A percentile compares a stretch with the other conserved stretches of the same genome.
These are phyloP conservation scores for Psilocybe cubensis DNA, from an alignment of 768 basidiomycete species.

Conservation along the genomic window DNA sequence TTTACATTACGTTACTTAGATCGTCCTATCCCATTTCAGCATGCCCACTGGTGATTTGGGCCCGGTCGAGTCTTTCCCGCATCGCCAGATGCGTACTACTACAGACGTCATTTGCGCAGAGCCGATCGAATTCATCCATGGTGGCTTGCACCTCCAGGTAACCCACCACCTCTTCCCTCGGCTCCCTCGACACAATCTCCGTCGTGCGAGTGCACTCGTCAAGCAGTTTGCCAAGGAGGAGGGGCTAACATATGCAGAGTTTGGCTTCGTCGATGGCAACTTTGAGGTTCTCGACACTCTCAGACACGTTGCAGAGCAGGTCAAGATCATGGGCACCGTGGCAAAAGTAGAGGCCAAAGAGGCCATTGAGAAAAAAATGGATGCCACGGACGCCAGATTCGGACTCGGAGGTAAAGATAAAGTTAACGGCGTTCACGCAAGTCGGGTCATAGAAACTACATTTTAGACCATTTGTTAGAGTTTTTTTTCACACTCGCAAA, in stretches of 20 bases:
- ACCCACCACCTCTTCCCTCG: constrained; percentile 98
- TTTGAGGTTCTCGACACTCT: constrained; percentile 82
- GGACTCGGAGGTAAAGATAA: constrained; percentile 9
- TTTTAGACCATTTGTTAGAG: background rate
- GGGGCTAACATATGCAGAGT: constrained; percentile 86
- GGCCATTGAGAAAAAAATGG: constrained; percentile 54
- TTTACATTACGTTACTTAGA: constrained; percentile 44
- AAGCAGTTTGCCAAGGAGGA: constrained; percentile 89
- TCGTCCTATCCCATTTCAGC: constrained; percentile 96
- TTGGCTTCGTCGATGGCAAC: constrained; percentile 89
- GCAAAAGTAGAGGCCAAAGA: constrained; percentile 75
- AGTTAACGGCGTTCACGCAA: background rate
- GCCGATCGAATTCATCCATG: constrained; percentile 87
- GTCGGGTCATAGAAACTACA: constrained; percentile 7
- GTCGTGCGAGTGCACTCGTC: constrained; percentile 79
- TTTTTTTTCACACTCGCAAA: background rate
- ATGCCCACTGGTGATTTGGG: constrained; percentile 94
- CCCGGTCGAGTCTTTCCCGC: constrained; percentile 87
- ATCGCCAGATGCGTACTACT: constrained; percentile 96
- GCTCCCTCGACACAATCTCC: constrained; percentile 91
- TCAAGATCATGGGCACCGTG: constrained; percentile 79
- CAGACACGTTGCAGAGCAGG: constrained; percentile 84
- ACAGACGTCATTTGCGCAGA: constrained; percentile 91
- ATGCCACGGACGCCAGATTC: constrained; percentile 16
- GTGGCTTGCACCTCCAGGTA: constrained; percentile 97